Conservation (phyloP, 2,329 filamentous ascomycete genomes). For the Lithohypha guttulata region DNA sequence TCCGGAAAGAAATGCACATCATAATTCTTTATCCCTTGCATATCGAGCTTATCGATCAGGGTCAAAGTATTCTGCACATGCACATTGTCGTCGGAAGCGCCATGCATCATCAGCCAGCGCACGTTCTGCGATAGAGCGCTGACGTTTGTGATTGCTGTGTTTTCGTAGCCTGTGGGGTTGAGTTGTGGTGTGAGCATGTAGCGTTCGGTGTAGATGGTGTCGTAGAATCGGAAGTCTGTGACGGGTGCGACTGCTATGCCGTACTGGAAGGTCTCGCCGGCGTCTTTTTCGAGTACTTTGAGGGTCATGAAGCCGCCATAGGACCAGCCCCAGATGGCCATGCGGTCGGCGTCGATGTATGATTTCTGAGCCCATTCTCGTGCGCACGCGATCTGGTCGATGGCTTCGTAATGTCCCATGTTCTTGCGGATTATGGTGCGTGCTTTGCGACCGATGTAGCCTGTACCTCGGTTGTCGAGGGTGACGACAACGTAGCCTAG, state of each 20-base stretch:
- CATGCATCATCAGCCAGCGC: constrained; percentile 91
- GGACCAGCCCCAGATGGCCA: constrained; percentile 98
- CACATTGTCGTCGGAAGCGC: constrained; percentile 93
- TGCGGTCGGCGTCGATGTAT: constrained; percentile 70
- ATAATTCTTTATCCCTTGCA: constrained; percentile 78
- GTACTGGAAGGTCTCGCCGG: constrained; percentile 81
- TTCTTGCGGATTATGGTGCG: constrained; percentile 74
- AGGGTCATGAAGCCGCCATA: constrained; percentile 92
- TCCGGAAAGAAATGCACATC: constrained; percentile 96
- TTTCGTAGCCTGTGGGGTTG: constrained; percentile 67
- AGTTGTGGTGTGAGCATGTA: constrained; percentile 93
- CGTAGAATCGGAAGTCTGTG: constrained; percentile 96
- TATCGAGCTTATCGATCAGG: constrained; percentile 74
- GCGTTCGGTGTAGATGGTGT: constrained; percentile 86
- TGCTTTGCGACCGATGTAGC: constrained; percentile 74
- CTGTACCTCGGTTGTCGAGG: constrained; percentile 85
- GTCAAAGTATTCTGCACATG: constrained; percentile 91
- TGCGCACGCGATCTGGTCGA: constrained; percentile 83
- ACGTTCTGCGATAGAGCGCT: constrained; percentile 63
- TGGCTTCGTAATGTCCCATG: constrained; percentile 72
- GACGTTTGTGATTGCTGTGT: constrained; percentile 63
- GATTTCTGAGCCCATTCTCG: constrained; percentile 69
- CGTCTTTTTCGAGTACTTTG: constrained; percentile 88
- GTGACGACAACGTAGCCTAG: constrained; percentile 92
- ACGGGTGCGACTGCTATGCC: constrained; percentile 97